A percentile compares a stretch with the other conserved stretches of the same genome.
Conservation (phyloP, 345 rosid genomes). For the Bruguiera parviflora region DNA sequence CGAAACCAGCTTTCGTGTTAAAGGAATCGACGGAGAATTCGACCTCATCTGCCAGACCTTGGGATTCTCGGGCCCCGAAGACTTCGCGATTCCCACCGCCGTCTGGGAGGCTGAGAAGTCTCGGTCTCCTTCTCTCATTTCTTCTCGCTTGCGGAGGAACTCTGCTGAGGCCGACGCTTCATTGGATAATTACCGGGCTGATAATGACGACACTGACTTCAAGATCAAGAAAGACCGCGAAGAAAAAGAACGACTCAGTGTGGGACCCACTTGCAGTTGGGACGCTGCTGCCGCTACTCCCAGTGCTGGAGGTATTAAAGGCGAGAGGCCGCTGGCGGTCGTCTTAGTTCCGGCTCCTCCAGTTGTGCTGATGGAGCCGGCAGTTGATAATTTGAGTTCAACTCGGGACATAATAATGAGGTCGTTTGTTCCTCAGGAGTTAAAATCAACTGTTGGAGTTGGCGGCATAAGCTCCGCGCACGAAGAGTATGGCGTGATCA, state of each 20-base stretch:
- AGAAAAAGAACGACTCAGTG: no score
- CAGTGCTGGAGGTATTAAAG: conserved; percentile 20
- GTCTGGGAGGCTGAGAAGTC: conserved; percentile 29
- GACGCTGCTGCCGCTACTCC: neutral
- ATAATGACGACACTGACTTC: neutral
- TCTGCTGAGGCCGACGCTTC: neutral
- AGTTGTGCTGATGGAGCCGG: no score
- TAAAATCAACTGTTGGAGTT: neutral
- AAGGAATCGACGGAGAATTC: conserved; percentile 1
- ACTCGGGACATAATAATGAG: conserved; percentile 27
- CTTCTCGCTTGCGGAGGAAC: neutral
- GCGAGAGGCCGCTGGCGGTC: conserved; percentile 27
- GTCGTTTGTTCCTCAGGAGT: conserved; percentile 24
- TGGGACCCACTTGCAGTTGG: neutral
- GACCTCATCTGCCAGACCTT: neutral
- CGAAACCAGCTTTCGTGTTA: neutral
- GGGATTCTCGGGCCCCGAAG: conserved; percentile 9
- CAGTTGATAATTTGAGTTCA: conserved; percentile 4
- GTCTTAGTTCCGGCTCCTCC: neutral
- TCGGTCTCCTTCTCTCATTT: conserved; percentile 7
- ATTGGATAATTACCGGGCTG: no score
- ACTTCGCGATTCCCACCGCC: conserved; percentile 23
- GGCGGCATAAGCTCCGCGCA: neutral
- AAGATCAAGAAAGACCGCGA: neutral
- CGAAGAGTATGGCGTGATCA: conserved; percentile 2